phyloP scores from a whole-genome alignment of 441 rosid genomes.

The Sinapis alba region DNA sequence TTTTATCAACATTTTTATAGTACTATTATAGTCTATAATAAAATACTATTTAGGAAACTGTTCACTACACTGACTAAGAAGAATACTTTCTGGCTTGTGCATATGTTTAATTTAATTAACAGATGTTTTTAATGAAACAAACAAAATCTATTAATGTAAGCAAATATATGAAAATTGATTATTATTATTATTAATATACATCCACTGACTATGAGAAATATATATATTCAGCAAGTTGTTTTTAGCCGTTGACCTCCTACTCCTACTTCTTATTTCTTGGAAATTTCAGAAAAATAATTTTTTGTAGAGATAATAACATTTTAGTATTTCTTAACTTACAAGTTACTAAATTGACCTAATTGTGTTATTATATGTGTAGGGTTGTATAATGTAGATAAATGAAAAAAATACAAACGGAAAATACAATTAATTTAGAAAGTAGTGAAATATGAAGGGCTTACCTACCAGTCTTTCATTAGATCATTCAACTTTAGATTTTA shows the following conservation, averaged over 20 bases:
- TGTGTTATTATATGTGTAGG: not conserved
- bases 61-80: slow-evolving; percentile 19
- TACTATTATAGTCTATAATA: not conserved
- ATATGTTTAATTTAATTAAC: not conserved
- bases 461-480: slow-evolving; percentile 17
- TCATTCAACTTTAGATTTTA: slow-evolving; percentile 1
- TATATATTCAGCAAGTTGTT: slow-evolving; percentile 4
- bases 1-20: slow-evolving; percentile 3
- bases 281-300: not conserved
- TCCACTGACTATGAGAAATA: slow-evolving; percentile 3
- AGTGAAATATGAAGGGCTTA: slow-evolving; percentile 1
- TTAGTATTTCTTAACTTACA: slow-evolving; percentile 14
- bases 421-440: not conserved
- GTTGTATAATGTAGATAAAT: not conserved
- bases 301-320: not conserved
- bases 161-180: not conserved
- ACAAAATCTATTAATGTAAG: not conserved
- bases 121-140: not conserved
- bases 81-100: slow-evolving; percentile 18
- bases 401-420: not conserved
- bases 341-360: slow-evolving; percentile 9
- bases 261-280: not conserved
- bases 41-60: slow-evolving; percentile 12
- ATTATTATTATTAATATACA: not conserved
- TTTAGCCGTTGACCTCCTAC: slow-evolving; percentile 23